phyloP scores from a whole-genome alignment of 2,329 filamentous ascomycete genomes.

The Metarhizium rileyi region DNA sequence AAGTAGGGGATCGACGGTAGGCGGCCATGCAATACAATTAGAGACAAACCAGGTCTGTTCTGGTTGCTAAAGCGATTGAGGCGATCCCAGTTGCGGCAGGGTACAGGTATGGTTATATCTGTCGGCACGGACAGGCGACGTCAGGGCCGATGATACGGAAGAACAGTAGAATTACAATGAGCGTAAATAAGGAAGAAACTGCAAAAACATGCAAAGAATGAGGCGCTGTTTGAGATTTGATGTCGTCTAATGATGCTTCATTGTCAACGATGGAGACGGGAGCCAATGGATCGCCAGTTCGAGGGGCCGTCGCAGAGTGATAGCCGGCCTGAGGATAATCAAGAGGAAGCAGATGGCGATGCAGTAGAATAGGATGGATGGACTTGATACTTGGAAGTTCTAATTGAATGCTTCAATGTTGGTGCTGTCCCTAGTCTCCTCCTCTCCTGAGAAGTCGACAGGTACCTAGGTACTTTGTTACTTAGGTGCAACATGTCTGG shows the following conservation, averaged over 20 bases:
- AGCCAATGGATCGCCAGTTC: not conserved
- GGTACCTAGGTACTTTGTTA: no score
- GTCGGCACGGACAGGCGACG: not conserved
- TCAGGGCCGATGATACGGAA: not conserved
- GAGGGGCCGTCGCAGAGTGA: not conserved
- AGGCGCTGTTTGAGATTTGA: not conserved
- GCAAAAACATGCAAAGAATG: not conserved
- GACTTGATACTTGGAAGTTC: no score
- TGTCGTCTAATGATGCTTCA: not conserved
- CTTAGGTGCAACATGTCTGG: no score
- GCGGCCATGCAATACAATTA: not conserved
- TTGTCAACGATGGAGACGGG: not conserved
- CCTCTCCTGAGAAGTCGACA: no score
- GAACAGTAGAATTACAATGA: not conserved
- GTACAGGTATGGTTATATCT: not conserved
- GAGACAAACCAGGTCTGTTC: not conserved
- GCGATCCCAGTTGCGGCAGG: conserved; percentile 3
- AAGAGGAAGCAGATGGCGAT: not conserved
- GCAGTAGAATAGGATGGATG: not conserved
- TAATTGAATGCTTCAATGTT: no score
- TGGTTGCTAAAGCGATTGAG: not conserved
- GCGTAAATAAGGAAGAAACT: not conserved
- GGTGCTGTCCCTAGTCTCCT: no score
- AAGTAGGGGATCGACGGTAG: not conserved
- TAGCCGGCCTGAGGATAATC: not conserved